Conservation (phyloP, 73 alveolate genomes). For the Blepharisma stoltei region DNA sequence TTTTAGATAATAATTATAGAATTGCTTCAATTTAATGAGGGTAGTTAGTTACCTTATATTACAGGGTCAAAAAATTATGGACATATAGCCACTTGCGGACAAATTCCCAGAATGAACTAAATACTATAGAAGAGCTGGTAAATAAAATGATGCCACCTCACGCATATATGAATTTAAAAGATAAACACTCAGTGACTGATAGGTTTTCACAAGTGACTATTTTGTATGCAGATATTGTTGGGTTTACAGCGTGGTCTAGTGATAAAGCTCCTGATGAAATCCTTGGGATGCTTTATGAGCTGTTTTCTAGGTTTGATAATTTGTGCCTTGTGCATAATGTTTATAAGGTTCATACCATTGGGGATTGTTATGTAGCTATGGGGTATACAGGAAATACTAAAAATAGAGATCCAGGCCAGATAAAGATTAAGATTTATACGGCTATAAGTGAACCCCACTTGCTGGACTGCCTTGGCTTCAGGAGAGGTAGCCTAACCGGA, state of each 20-base stretch:
- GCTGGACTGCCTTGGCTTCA: too few species aligned
- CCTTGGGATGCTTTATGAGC: conserved; percentile 76
- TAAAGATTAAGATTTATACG: too few species aligned
- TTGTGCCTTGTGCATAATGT: conserved; percentile 80
- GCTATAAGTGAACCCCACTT: too few species aligned
- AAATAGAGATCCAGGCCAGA: conserved; percentile 79
- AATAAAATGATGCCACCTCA: too few species aligned
- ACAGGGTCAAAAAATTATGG: too few species aligned
- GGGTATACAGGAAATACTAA: conserved; percentile 85
- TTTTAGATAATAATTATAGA: too few species aligned
- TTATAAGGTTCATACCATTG: conserved; percentile 93
- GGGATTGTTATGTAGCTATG: conserved; percentile 93
- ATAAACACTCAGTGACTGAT: conserved; percentile 45
- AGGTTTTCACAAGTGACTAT: conserved; percentile 82
- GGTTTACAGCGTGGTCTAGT: conserved; percentile 72
- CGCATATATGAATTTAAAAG: conserved; percentile 38
- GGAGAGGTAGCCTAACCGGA: too few species aligned
- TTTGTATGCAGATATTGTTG: conserved; percentile 86
- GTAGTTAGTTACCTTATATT: too few species aligned
- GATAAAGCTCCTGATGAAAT: conserved; percentile 85
- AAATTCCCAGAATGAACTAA: too few species aligned
- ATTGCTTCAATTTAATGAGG: too few species aligned
- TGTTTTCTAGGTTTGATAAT: conserved; percentile 89
- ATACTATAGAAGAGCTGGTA: too few species aligned
- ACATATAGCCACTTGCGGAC: too few species aligned